Base-by-base conservation (phyloP, 352 stramenopile species). In the Aphanomyces euteiches region DNA sequence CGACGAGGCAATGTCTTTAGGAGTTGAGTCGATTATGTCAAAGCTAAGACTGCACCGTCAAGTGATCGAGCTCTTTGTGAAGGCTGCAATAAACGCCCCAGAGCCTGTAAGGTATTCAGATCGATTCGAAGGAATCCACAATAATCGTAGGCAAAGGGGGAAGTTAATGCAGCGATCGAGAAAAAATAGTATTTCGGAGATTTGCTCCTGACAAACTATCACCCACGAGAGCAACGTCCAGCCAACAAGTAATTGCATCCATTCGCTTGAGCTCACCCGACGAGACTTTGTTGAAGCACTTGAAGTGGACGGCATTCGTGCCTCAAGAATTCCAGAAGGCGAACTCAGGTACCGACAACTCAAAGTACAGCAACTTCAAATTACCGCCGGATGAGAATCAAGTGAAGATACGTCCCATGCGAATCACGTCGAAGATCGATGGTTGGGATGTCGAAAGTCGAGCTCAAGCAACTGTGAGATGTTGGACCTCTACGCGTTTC, bases 211-310 rank as follows among this genome's bases (percentile, higher is more conserved):
- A 81, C 21, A 91, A 63, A 4, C 94, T 98, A 75, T 99, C 90
- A 1, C 82, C 90, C 48, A 98, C 90, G 66, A 97, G 83, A 2
- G 88, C 81, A 77, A 98, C 98, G 41, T 99, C 85, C 6, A 95
- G 96, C 41, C 84, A 81, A 43, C 82, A 81, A 5, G 80, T 78
- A 39, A 88, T 80, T 34, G 77, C 82, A 60, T 93, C 85, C 7
- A 89, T 73, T 0, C 81, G 81, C 57, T 90, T 78, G 37, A 91
- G 66, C 43, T 89, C 78, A 21, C 90, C 79, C 34, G 81, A 87
- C 15, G 82, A 87, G 56, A 82, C 79, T 4, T 72, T 69, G 69
- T 92, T 94, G 67, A 90, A 78, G n/a, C 19, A 38, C 17, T 67
- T 41, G 21, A 67, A 67, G 10, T 56, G 40, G 17, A 7, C 54